A percentile compares a stretch with the other conserved stretches of the same genome.
Conservation (phyloP, 2,329 filamentous ascomycete species). For the Neonectria coccinea region DNA sequence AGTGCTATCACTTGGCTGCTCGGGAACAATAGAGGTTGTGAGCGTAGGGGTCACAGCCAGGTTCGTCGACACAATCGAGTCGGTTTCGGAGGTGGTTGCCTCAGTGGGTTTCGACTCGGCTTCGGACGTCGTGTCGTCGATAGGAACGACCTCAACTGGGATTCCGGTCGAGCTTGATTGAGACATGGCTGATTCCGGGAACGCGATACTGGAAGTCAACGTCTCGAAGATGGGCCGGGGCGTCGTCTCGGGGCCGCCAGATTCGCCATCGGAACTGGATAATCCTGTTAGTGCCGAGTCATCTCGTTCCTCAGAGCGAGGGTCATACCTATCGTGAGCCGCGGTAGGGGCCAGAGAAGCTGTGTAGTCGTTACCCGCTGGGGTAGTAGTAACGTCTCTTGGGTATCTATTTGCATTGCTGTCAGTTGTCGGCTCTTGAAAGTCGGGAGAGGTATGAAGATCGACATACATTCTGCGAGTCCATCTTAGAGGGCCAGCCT, state of each 20-base stretch:
- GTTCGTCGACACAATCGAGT: conserved; percentile 11
- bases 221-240: conserved; percentile 44
- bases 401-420: conserved; percentile 30
- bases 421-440: conserved; percentile 30
- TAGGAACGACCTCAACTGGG: conserved; percentile 38
- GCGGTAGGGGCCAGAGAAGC: conserved; percentile 30
- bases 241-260: conserved; percentile 32
- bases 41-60: conserved; percentile 16
- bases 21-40: conserved; percentile 11
- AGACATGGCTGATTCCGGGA: conserved; percentile 34
- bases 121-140: conserved; percentile 18
- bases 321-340: conserved; percentile 38
- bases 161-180: conserved; percentile 23
- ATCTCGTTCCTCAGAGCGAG: neutral
- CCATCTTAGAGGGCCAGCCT: conserved; percentile 53
- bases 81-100: neutral
- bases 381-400: conserved; percentile 36
- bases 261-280: conserved; percentile 29
- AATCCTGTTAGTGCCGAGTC: conserved; percentile 26
- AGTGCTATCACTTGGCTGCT: conserved; percentile 13
- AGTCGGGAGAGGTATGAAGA: neutral
- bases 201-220: conserved; percentile 33
- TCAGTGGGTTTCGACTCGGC: neutral
- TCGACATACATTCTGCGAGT: conserved; percentile 48
- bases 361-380: conserved; percentile 30